These are phyloP conservation scores for Biscogniauxia sp. DNA, from an alignment of 2,329 filamentous ascomycete genomes.

Conservation along the genomic window DNA sequence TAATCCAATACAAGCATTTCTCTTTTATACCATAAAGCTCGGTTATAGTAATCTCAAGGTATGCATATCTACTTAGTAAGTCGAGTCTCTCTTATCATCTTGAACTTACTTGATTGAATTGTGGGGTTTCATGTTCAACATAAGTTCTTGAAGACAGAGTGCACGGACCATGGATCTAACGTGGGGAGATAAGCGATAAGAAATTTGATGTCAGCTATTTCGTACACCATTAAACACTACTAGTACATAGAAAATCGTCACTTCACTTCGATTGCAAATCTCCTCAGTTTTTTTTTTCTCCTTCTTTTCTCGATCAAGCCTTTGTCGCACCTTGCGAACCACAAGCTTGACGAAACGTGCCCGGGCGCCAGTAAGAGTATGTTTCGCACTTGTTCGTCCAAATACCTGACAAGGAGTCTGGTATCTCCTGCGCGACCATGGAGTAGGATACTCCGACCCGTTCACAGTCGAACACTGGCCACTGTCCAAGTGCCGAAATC, in stretches of 20 bases:
- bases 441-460: slow-evolving; percentile 12
- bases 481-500: slow-evolving; percentile 24
- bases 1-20: too few species aligned
- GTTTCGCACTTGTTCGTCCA: slow-evolving; percentile 28
- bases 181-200: not conserved
- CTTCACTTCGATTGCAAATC: slow-evolving; percentile 17
- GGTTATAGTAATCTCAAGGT: too few species aligned
- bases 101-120: too few species aligned
- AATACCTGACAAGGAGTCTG: slow-evolving; percentile 21
- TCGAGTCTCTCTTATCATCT: too few species aligned
- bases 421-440: slow-evolving; percentile 19
- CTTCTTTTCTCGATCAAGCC: not conserved
- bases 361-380: slow-evolving; percentile 14
- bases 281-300: slow-evolving; percentile 2
- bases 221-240: too few species aligned
- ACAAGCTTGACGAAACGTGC: slow-evolving; percentile 10
- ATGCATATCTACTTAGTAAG: too few species aligned
- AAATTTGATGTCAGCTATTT: not conserved
- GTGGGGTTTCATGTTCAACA: too few species aligned
- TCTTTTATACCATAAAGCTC: too few species aligned
- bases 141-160: too few species aligned
- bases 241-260: too few species aligned
- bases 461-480: slow-evolving; percentile 22
- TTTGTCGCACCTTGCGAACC: slow-evolving; percentile 4
- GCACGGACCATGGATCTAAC: too few species aligned